phyloP scores from a whole-genome alignment of 192 early-diverging fungal species.

The Backusella tarrabulga region DNA sequence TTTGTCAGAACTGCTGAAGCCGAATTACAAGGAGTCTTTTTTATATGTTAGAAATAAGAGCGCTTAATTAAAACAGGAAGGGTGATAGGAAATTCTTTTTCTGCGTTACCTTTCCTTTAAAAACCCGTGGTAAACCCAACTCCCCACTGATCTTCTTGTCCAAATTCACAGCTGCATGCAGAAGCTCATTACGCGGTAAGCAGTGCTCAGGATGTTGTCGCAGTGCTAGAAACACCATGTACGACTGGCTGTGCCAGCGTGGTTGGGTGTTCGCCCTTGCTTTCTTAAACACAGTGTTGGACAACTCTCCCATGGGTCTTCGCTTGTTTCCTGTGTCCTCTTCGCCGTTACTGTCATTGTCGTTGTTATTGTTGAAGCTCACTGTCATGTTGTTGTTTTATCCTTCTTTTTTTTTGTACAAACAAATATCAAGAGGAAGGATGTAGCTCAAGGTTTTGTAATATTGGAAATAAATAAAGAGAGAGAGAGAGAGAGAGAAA shows the following conservation, averaged over 20 bases:
- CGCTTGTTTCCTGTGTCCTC: neutral
- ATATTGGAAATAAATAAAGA: neutral
- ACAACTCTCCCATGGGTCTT: neutral
- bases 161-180: conserved; percentile 70
- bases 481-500: neutral
- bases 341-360: neutral
- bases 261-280: conserved; percentile 39
- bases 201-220: conserved; percentile 65
- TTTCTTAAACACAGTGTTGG: neutral
- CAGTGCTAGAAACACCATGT: conserved; percentile 81
- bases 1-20: conserved; percentile 75
- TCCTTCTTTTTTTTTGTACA: neutral
- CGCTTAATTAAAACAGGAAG: neutral
- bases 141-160: conserved; percentile 76
- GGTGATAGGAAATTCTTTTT: conserved; percentile 7
- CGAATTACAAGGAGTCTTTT: conserved; percentile 75
- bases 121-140: conserved; percentile 73
- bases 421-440: no score
- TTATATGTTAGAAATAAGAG: neutral
- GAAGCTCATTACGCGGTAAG: conserved; percentile 70
- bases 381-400: neutral
- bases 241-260: conserved; percentile 90
- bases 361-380: neutral
- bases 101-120: conserved; percentile 74
- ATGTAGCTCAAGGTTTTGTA: neutral